Conservation (phyloP, 2,329 filamentous ascomycete genomes). For the Ophiostoma populinum region DNA sequence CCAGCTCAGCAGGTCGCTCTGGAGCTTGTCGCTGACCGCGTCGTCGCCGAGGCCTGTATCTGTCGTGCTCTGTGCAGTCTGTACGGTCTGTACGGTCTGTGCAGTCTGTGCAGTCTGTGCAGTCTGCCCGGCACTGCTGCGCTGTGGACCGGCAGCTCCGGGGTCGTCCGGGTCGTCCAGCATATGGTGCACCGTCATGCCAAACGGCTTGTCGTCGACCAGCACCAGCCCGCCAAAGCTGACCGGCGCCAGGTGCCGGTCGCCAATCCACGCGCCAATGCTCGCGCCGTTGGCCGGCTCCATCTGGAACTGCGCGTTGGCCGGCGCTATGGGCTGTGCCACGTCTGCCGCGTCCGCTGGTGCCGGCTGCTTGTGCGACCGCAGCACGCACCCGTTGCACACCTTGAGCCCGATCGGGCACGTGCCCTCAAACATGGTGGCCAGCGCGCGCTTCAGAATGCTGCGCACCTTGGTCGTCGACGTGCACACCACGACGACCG, state of each 20-base stretch:
- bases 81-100: no score
- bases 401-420: slow-evolving; percentile 19
- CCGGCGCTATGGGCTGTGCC: slow-evolving; percentile 10
- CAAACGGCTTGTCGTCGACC: slow-evolving; percentile 69
- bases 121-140: slow-evolving; percentile 13
- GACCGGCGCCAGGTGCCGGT: slow-evolving; percentile 75
- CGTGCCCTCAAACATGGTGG: slow-evolving; percentile 44
- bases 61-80: no score
- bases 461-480: slow-evolving; percentile 56
- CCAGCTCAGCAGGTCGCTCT: slow-evolving; percentile 23
- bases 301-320: slow-evolving; percentile 63
- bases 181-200: slow-evolving; percentile 96
- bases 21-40: no score
- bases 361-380: slow-evolving; percentile 7
- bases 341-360: neutral
- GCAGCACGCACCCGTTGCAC: slow-evolving; percentile 14
- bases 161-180: slow-evolving; percentile 51
- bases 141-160: slow-evolving; percentile 9
- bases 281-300: slow-evolving; percentile 73
- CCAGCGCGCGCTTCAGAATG: slow-evolving; percentile 52
- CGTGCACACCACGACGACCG: slow-evolving; percentile 60
- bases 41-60: no score
- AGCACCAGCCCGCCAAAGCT: slow-evolving; percentile 79
- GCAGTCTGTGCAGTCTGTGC: no score
- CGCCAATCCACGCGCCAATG: slow-evolving; percentile 76